A percentile compares a stretch with the other conserved stretches of the same genome.
Evolutionary conservation across 352 stramenopile species (phyloP).

Genomic region (Plasmopara viticola): DNA sequence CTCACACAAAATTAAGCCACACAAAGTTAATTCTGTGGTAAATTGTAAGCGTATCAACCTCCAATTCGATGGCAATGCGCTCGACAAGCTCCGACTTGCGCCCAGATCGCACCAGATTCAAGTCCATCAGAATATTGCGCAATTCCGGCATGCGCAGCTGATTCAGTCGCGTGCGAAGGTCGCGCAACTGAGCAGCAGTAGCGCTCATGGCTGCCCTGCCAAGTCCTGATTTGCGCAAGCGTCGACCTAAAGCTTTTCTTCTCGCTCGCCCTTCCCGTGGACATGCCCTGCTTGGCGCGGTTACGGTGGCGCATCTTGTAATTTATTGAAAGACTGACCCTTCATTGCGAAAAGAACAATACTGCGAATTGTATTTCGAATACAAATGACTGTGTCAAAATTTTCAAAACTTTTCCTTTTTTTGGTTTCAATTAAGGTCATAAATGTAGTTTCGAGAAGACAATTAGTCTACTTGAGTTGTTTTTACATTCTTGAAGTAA

Average conservation of each 20-base stretch:
- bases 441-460: background rate
- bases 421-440: background rate
- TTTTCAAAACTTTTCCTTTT: too few relatives aligned
- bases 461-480: too few relatives aligned
- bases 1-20: too few relatives aligned
- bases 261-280: constrained; percentile 11
- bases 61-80: constrained; percentile 53
- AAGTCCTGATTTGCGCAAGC: background rate
- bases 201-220: constrained; percentile 18
- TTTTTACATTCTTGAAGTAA: too few relatives aligned
- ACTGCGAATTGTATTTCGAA: too few relatives aligned
- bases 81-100: constrained; percentile 78
- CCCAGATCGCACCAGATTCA: constrained; percentile 63
- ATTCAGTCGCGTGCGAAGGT: constrained; percentile 46
- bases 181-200: constrained; percentile 17
- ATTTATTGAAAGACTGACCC: constrained; percentile 2
- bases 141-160: constrained; percentile 68
- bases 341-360: too few relatives aligned
- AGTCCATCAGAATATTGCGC: constrained; percentile 56
- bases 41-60: constrained; percentile 26
- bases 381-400: background rate
- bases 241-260: constrained; percentile 13
- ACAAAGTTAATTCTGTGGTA: too few relatives aligned
- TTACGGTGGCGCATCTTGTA: constrained; percentile 9
- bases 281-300: constrained; percentile 12